A percentile compares a stretch with the other conserved stretches of the same genome.
phyloP scores from a whole-genome alignment of 1,284 basidiomycete species.

The Mycosarcoma maydis region DNA sequence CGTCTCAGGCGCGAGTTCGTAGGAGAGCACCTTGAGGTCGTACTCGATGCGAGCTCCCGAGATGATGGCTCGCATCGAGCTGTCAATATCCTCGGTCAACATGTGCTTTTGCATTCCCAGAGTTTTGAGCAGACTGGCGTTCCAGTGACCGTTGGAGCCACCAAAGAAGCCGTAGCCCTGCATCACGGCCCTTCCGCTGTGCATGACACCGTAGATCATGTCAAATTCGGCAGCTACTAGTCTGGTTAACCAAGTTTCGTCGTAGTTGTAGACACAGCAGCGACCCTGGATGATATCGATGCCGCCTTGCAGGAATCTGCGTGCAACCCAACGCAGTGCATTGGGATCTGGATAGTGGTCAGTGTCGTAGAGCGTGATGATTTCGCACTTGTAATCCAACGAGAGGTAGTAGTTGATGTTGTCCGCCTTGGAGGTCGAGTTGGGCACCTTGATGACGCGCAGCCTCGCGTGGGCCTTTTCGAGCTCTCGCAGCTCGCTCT shows the following conservation, averaged over 20 bases:
- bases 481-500: constrained; percentile 46
- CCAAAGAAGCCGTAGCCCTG: constrained; percentile 61
- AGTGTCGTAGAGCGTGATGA: constrained; percentile 60
- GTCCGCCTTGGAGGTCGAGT: constrained; percentile 58
- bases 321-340: constrained; percentile 54
- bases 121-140: constrained; percentile 52
- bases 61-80: constrained; percentile 58
- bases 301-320: constrained; percentile 55
- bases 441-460: constrained; percentile 56
- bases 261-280: constrained; percentile 60
- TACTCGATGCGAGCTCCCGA: constrained; percentile 60
- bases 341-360: constrained; percentile 59
- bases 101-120: constrained; percentile 59
- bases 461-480: constrained; percentile 40
- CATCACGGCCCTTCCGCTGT: constrained; percentile 54
- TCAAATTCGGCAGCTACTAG: constrained; percentile 61
- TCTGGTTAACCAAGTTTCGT: constrained; percentile 48
- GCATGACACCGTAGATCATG: constrained; percentile 60
- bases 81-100: constrained; percentile 63
- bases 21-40: constrained; percentile 56
- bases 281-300: constrained; percentile 62
- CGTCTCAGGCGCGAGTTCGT: constrained; percentile 58
- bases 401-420: constrained; percentile 62
- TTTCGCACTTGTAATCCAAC: constrained; percentile 49
- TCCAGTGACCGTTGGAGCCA: constrained; percentile 63